Base-by-base conservation (phyloP, 495 filamentous ascomycete species). In the Echria macrotheca region DNA sequence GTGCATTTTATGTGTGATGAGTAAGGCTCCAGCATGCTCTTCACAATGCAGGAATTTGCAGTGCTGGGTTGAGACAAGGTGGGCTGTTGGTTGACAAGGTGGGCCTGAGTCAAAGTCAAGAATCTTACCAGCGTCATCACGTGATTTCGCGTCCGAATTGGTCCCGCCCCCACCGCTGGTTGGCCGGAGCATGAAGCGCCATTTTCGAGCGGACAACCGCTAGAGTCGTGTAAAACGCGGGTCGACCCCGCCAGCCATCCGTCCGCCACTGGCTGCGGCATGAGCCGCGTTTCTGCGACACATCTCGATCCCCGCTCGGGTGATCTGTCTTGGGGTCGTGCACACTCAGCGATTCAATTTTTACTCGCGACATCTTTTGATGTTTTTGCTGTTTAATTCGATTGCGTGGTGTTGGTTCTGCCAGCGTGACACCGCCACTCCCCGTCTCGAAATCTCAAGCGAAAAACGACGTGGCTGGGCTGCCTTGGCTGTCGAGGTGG, bases 131-230 rank as follows among this genome's bases (percentile, higher is more conserved):
- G n/a, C n/a, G n/a, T n/a, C n/a, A n/a, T n/a, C 55, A 58, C 55
- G 55, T 58, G 55, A 58, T 25, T 54, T 58, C 55, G 55, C 51
- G 55, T 58, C 50, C 50, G 32, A 36, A 36, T 36, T 24, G 33
- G 42, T 33, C 48, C 28, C 43, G 10, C 42, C 31, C 43, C 17
- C 46, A 15, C 29, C 22, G 33, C 12, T n/a, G 39, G n/a, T 44
- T 51, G 42, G 49, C 15, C 49, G 36, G 18, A 15, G 44, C 12
- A 31, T 38, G 21, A 23, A 47, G 42, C 45, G 50, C 41, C 50
- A 49, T 49, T 49, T 46, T 52, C 37, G n/a, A 23, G 12, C 28
- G 23, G 26, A 10, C 31, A n/a, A 26, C 31, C 41, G 41, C 41
- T 31, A 24, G n/a, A n/a, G n/a, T n/a, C n/a, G n/a, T n/a, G n/a